phyloP scores from a whole-genome alignment of 225 moss, liverwort and hornwort genomes.

The Pseudoscleropodium purum region DNA sequence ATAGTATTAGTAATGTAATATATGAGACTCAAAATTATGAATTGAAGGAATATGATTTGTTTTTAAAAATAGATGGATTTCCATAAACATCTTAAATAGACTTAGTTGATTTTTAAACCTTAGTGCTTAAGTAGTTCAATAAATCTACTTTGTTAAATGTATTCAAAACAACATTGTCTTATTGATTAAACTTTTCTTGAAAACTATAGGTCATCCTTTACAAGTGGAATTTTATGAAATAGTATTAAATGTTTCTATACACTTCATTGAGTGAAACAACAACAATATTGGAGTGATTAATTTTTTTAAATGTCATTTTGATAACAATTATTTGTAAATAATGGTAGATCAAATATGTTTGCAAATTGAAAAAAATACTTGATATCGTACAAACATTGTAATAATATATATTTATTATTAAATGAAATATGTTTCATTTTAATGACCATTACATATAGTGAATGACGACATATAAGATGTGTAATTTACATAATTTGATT shows the following conservation, averaged over 20 bases:
- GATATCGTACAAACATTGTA: background rate
- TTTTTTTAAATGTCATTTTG: too few relatives aligned
- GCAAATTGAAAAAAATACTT: background rate
- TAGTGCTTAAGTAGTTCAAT: too few relatives aligned
- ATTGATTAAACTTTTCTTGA: too few relatives aligned
- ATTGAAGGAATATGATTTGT: background rate
- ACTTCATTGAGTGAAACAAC: too few relatives aligned
- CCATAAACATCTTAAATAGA: too few relatives aligned
- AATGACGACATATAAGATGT: background rate
- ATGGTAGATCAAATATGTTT: background rate
- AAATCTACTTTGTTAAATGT: background rate
- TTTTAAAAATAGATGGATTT: background rate
- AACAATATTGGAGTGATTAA: background rate
- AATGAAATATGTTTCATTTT: background rate
- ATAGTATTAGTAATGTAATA: background rate
- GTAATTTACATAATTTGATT: background rate
- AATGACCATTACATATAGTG: background rate
- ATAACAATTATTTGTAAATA: background rate
- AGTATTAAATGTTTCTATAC: fast-evolving
- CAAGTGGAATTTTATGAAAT: background rate
- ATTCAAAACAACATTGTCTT: background rate
- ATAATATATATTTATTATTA: too few relatives aligned
- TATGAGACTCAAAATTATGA: background rate
- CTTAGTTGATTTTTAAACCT: background rate
- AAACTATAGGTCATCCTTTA: background rate